Base-by-base conservation (phyloP, 2,329 filamentous ascomycete genomes). In the Hawksworthiomyces lignivorus region DNA sequence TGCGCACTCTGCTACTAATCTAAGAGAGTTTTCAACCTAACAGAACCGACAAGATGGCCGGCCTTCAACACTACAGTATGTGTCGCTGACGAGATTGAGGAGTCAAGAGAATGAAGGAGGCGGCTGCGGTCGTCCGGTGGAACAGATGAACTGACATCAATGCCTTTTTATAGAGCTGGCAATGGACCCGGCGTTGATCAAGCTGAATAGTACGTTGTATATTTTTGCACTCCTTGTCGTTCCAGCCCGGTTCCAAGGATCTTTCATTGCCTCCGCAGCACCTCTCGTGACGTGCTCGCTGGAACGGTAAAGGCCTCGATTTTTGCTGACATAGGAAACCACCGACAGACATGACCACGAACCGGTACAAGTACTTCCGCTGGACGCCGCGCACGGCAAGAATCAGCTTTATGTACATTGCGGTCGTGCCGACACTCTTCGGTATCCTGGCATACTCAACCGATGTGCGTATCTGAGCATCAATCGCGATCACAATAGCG, bases 291-390 rank as follows among this genome's bases (percentile, higher is more conserved):
- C n/a, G n/a, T n/a, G n/a, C n/a, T n/a, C n/a, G n/a, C n/a, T n/a
- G n/a, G n/a, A n/a, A n/a, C n/a, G n/a, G n/a, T n/a, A n/a, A n/a
- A n/a, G n/a, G n/a, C n/a, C n/a, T n/a, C n/a, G n/a, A n/a, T n/a
- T 4, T 14, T 28, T 22, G 64, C 36, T 39, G 39, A 20, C 22
- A n/a, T n/a, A n/a, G n/a, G n/a, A n/a, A n/a, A n/a, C n/a, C 10
- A 11, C 18, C 1, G 30, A 40, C 56, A 95, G 89, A 84, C 62
- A 85, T 96, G 80, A 78, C 75, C 57, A 71, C 76, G 57, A 87
- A 86, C 70, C 84, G 92, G 52, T 83, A 89, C 77, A 87, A 87
- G 68, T 95, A 87, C 77, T 98, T 97, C 77, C 78, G 87, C 64
- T 97, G 87, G 87, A 97, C 84, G 27, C 76, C 80, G 39, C 75